Evolutionary conservation across 768 basidiomycete species (phyloP), one percentile per base, ranked within the genome.

Genomic region (Pseudohyphozyma bogoriensis): DNA sequence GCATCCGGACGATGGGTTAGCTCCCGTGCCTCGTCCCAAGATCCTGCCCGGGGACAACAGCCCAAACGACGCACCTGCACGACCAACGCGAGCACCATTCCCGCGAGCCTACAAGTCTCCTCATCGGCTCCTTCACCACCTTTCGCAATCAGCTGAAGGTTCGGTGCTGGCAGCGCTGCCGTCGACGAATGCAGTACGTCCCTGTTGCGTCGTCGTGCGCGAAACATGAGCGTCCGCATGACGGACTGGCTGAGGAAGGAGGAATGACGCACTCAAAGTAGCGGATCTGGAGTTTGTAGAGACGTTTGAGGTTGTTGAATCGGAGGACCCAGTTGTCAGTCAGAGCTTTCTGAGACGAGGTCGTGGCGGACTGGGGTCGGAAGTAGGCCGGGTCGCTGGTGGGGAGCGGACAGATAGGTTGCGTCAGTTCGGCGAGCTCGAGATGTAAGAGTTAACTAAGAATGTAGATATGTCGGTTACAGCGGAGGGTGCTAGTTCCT

Each of bases 311-410:
- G 12, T 85, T 74, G 73, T 80, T 84, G 73, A 90, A 89, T 16
- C 89, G 83, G 35, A 90, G 74, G 58, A 90, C 87, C 89, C 89
- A 93, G 74, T 88, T 91, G 69, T 89, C 88, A 15, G 85, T 82
- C 3, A 78, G 78, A 56, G 86, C 83, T 22, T 79, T 74, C 45
- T 46, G 8, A 26, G 44, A 50, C 28, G 49, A 32, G 24, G 45
- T 35, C 0, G 83, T 77, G 15, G 85, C 80, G 24, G 77, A 75
- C 6, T 82, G 75, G 55, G 80, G 81, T 47, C 82, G 80, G 71
- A 92, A 92, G 75, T 88, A 88, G 35, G 83, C 80, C 51, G 78
- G 77, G 76, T 91, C 89, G 66, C 89, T 91, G n/a, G 70, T 31
- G 68, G 51, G 61, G 46, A 46, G 50, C 28, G 51, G 18, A 36